phyloP scores from a whole-genome alignment of 306 rosid species.

The Lathyrus sativus region DNA sequence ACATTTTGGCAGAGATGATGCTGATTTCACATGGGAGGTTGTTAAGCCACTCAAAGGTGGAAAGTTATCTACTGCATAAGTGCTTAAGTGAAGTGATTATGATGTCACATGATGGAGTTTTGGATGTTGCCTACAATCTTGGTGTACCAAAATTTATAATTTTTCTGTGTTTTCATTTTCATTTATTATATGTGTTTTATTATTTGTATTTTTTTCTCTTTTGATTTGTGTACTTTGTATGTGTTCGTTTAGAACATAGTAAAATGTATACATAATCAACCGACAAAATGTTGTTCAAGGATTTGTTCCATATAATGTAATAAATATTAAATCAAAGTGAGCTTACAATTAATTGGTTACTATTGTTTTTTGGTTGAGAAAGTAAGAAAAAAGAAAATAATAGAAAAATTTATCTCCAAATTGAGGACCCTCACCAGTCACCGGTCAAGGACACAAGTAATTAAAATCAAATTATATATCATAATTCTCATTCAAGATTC shows the following conservation, averaged over 20 bases:
- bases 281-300: conserved; percentile 6
- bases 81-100: conserved; percentile 43
- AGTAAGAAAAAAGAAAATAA: too few relatives aligned
- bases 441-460: too few relatives aligned
- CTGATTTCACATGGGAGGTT: conserved; percentile 65
- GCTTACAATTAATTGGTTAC: not conserved
- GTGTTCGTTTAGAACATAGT: conserved; percentile 10
- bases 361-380: too few relatives aligned
- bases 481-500: too few relatives aligned
- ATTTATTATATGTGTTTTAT: conserved; percentile 5
- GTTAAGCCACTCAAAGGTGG: conserved; percentile 63
- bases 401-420: too few relatives aligned
- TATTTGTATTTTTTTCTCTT: not conserved
- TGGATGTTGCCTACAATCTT: conserved; percentile 24
- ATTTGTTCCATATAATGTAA: not conserved
- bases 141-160: conserved; percentile 21
- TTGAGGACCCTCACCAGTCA: too few relatives aligned
- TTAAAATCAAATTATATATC: too few relatives aligned
- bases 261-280: not conserved
- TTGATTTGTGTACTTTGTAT: conserved; percentile 16
- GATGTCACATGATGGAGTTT: conserved; percentile 8
- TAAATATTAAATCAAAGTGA: conserved; percentile 2
- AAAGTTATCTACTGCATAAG: conserved; percentile 39
- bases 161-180: conserved; percentile 21
- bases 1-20: conserved; percentile 52